Conservation (phyloP, 176 grass and related monocot species). For the Paspalum notatum region DNA sequence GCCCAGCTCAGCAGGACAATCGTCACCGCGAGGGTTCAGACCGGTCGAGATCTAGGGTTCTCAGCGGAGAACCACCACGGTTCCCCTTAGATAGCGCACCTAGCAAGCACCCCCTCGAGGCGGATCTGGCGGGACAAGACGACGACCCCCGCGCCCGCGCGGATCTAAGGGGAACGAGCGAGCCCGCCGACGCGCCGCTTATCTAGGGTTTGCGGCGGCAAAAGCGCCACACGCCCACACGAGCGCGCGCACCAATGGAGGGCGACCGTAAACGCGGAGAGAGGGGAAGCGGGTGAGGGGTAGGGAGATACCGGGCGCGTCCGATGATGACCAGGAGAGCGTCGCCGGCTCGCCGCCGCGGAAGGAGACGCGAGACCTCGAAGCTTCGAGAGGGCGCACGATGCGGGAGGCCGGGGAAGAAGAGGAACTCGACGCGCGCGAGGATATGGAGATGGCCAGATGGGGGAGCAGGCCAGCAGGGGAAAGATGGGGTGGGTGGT, state of each 20-base stretch:
- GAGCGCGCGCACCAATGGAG: neutral
- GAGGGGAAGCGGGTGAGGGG: too few species aligned
- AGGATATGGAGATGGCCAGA: too few species aligned
- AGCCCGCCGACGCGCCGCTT: neutral
- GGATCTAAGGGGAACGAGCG: neutral
- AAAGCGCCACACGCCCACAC: neutral
- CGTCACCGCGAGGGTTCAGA: neutral
- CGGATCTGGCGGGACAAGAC: too few species aligned
- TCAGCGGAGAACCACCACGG: neutral
- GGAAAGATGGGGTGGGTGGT: too few species aligned
- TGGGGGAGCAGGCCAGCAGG: too few species aligned
- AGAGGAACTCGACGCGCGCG: neutral
- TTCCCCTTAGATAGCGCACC: neutral
- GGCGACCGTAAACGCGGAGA: neutral
- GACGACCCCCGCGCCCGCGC: neutral
- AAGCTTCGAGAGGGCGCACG: too few species aligned
- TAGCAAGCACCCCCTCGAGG: neutral
- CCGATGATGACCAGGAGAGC: neutral
- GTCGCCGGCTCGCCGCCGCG: slow-evolving; percentile 8
- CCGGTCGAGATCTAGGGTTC: neutral
- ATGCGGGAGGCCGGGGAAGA: neutral
- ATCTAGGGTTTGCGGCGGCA: slow-evolving; percentile 29
- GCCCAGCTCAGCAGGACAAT: neutral
- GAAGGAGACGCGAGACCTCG: neutral
- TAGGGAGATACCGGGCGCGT: slow-evolving; percentile 11